Evolutionary conservation across 805 yeast genomes (phyloP), one percentile per base, ranked within the genome.

Genomic region (Hanseniaspora lachancei): DNA sequence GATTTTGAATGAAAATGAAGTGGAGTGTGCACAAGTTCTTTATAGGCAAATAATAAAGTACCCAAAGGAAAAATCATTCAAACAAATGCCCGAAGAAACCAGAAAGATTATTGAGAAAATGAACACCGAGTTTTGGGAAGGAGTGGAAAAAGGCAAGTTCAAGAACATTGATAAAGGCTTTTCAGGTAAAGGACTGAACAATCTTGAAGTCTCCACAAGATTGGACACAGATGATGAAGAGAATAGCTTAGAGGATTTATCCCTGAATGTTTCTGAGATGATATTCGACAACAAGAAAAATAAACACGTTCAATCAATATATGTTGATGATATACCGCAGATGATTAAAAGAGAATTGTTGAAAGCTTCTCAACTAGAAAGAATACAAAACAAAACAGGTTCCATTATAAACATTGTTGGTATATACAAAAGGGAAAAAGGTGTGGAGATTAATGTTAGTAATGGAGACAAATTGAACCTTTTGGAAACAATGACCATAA

Each of bases 181-280:
- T 71, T 95, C 96, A 3, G 98, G 98, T 21, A 83, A 85, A 61
- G 97, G 97, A 1, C 73, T 89, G 53, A 91, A 83, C 46, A 84
- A 83, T 59, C 44, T 36, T n/a, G 44, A 43, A 15, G 38, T 20
- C 2, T 15, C 32, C 8, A 24, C 36, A 7, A 16, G n/a, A 1
- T 9, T 35, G 10, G 36, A 35, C 6, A 24, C 47, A 27, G 47
- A 44, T 29, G 54, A 50, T 16, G 48, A 34, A 42, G 42, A 42
- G n/a, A 9, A 43, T n/a, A 18, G 15, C 5, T 27, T 35, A 10
- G 49, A 43, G 13, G 47, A 51, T 15, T n/a, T 51, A 5, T 13
- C 23, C 9, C 20, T 51, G 29, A 41, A 36, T 32, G 38, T 38
- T 8, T 43, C 49, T 13, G 20, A 27, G 2, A n/a, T 51, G 9